A percentile compares a stretch with the other conserved stretches of the same genome.
Conservation (phyloP, 345 rosid genomes). For the Eucalyptus victrix region DNA sequence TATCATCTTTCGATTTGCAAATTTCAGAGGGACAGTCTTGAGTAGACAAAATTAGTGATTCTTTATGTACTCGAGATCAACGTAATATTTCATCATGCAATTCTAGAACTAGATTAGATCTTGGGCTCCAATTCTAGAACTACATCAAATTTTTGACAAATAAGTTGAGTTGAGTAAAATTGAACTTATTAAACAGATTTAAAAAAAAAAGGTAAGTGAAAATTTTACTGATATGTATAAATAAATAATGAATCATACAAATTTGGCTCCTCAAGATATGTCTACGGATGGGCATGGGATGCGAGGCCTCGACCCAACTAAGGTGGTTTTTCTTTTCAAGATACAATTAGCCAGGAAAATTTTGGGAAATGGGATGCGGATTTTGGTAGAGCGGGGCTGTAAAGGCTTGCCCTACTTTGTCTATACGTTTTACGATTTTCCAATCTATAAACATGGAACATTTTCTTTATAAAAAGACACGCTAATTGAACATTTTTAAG, state of each 20-base stretch:
- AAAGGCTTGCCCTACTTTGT: background rate
- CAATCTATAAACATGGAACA: background rate
- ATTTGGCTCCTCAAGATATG: background rate
- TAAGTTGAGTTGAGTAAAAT: background rate
- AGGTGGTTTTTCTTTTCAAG: background rate
- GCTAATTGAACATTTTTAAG: too few relatives aligned
- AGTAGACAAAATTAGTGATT: background rate
- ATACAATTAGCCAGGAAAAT: background rate
- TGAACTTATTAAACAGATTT: background rate
- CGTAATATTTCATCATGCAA: rapidly evolving
- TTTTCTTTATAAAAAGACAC: background rate
- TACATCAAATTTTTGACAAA: background rate
- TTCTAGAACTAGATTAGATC: background rate
- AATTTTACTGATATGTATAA: background rate
- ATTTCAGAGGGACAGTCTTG: background rate
- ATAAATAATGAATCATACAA: background rate
- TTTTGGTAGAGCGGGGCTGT: background rate
- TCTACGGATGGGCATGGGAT: background rate
- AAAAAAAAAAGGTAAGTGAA: background rate
- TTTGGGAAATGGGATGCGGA: background rate
- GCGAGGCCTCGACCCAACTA: background rate
- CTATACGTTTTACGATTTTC: background rate
- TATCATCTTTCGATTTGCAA: background rate
- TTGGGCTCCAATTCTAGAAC: background rate
- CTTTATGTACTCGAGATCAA: rapidly evolving